These are phyloP conservation scores for Backusella tuberculispora DNA, from an alignment of 192 early-diverging fungal genomes.

Conservation along the genomic window DNA sequence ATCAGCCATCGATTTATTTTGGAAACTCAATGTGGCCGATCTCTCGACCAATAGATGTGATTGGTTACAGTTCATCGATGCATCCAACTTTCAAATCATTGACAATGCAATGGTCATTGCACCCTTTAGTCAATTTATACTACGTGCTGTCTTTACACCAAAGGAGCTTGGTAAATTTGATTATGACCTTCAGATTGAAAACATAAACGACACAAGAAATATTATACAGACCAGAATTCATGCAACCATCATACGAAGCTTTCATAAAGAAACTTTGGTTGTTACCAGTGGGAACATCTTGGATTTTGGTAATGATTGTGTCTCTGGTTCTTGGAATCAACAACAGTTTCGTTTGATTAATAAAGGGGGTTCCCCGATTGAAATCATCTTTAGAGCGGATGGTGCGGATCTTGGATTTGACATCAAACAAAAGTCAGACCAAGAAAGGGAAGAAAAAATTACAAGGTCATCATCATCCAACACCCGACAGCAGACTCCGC, in stretches of 20 bases:
- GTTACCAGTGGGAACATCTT: conserved; percentile 73
- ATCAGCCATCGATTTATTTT: conserved; percentile 90
- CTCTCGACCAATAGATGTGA: conserved; percentile 55
- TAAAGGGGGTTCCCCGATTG: conserved; percentile 70
- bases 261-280: conserved; percentile 70
- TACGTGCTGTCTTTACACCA: conserved; percentile 85
- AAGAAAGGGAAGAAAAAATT: not conserved
- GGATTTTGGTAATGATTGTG: conserved; percentile 90
- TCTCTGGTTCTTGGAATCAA: conserved; percentile 78
- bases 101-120: conserved; percentile 60
- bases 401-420: conserved; percentile 60
- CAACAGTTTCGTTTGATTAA: conserved; percentile 81
- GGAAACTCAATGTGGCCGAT: conserved; percentile 77
- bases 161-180: conserved; percentile 88
- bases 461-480: conserved; percentile 2
- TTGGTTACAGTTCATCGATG: conserved; percentile 76
- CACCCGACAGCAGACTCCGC: conserved; percentile 13
- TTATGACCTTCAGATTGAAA: conserved; percentile 89
- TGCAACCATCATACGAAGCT: conserved; percentile 67
- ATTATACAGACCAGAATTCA: conserved; percentile 82
- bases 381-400: conserved; percentile 70
- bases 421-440: conserved; percentile 36
- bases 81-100: conserved; percentile 62
- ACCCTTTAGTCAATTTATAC: conserved; percentile 67
- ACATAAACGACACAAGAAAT: conserved; percentile 85